Conservation (phyloP, 1,284 basidiomycete species). For the Ustilago nuda region DNA sequence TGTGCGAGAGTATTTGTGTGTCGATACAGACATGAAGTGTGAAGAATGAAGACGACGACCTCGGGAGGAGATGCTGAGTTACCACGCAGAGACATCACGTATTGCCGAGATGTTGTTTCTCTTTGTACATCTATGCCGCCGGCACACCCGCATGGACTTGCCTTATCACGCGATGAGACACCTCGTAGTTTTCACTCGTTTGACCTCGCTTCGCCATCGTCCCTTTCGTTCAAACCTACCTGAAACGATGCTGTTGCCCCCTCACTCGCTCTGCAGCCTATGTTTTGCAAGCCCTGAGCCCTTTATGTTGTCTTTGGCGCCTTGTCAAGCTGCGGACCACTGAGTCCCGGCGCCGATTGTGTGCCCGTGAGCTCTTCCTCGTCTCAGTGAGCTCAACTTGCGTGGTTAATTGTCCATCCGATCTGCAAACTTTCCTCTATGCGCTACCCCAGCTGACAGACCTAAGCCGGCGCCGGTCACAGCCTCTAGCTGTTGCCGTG, state of each 20-base stretch:
- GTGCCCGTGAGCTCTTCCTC: not conserved
- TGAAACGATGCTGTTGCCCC: not conserved
- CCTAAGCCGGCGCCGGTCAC: not conserved
- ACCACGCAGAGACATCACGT: not conserved
- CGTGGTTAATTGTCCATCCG: not conserved
- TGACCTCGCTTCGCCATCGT: conserved; percentile 6
- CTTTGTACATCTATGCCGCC: conserved; percentile 1
- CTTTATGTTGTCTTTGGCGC: not conserved
- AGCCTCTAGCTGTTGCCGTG: not conserved
- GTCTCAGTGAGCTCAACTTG: not conserved
- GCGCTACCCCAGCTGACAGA: not conserved
- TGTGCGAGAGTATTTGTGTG: not conserved
- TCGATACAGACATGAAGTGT: not conserved
- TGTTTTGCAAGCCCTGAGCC: not conserved
- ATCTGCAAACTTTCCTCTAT: not conserved
- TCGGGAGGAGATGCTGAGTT: not conserved
- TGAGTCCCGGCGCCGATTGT: not conserved
- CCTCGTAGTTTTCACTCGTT: not conserved
- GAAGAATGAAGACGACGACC: not conserved
- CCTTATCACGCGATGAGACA: conserved; percentile 7
- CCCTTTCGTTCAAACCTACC: not conserved
- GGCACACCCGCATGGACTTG: conserved; percentile 4
- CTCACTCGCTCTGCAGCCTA: not conserved
- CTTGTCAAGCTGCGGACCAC: not conserved
- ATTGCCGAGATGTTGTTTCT: not conserved